Evolutionary conservation across 1,284 basidiomycete species (phyloP), one percentile per base, ranked within the genome.

Genomic region (Papiliotrema fonsecae): DNA sequence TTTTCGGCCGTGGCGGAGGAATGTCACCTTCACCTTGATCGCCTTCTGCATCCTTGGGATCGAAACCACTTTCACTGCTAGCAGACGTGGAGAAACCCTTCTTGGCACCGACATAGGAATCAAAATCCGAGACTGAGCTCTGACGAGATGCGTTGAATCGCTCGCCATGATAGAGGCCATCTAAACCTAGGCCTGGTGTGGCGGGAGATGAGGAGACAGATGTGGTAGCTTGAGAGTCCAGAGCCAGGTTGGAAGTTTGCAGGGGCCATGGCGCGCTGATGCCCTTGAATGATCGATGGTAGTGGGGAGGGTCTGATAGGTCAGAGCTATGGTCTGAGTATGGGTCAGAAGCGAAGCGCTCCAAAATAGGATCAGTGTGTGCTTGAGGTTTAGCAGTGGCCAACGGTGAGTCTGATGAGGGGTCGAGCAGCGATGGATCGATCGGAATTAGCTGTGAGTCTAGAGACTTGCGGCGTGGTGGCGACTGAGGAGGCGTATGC

Each of bases 1-100:
- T 68, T 53, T 68, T 68, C 24, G 56, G 49, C 26, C 53, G 53
- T 1, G 59, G 61, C 21, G 55, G 57, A 0, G 61, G 61, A 6
- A 61, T 54, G 6, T 26, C 45, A 10, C 40, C 44, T 6, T 37
- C 46, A 21, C 18, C 25, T 10, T 21, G 22, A 5, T 38, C 31
- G 14, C 38, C 36, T n/a, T 24, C 36, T 19, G 40, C 46, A 2
- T 36, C 47, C 10, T 16, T 30, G 11, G 14, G 13, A 11, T 46
- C 35, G 19, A 25, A 46, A 1, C 32, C 30, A 22, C 28, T 35
- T 34, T 38, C 48, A 19, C 43, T 46, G 21, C 38, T 34, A 10
- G 18, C 21, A 7, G 19, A 24, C 3, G 37, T 42, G 18, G 40
- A 19, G n/a, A 39, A 31, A 3, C 45, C 50, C 26, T 50, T 45